Conservation (phyloP, 2,329 filamentous ascomycete genomes). For the Diaporthe destruens region DNA sequence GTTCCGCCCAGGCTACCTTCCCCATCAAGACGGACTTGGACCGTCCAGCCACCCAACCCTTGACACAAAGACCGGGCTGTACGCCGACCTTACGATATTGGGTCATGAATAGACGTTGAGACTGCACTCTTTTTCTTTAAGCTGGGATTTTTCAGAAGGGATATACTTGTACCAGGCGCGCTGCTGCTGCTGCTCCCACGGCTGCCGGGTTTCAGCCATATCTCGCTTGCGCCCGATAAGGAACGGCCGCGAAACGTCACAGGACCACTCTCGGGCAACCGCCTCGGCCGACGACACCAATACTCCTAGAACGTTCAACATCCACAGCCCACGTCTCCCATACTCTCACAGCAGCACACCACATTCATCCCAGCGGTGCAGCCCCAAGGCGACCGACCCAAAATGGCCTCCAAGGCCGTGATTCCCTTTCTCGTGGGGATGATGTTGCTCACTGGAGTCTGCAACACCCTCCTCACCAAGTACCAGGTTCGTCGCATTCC, state of each 20-base stretch:
- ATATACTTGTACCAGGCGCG: neutral
- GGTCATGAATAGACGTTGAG: constrained; percentile 38
- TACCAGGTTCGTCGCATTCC: constrained; percentile 76
- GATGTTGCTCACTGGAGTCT: constrained; percentile 97
- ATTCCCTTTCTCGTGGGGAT: constrained; percentile 91
- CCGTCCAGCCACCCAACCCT: constrained; percentile 1
- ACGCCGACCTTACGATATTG: constrained; percentile 26
- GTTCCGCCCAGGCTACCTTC: constrained; percentile 7
- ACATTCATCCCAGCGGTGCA: neutral
- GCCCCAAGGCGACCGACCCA: constrained; percentile 35
- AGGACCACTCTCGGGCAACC: constrained; percentile 31
- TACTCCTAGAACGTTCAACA: constrained; percentile 4
- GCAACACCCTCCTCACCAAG: constrained; percentile 97
- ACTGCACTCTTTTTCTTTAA: neutral
- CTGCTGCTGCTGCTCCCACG: neutral
- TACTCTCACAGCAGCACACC: neutral
- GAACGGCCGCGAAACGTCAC: constrained; percentile 34
- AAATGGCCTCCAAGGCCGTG: constrained; percentile 78
- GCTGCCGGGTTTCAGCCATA: constrained; percentile 20
- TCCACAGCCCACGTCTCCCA: constrained; percentile 7
- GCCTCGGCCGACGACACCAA: constrained; percentile 20
- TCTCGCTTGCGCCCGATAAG: constrained; percentile 36
- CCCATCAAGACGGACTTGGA: constrained; percentile 16
- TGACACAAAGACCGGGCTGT: constrained; percentile 33
- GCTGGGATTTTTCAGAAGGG: neutral